Evolutionary conservation across 345 rosid genomes (phyloP), one percentile per base, ranked within the genome.

Genomic region (Brassica juncea): DNA sequence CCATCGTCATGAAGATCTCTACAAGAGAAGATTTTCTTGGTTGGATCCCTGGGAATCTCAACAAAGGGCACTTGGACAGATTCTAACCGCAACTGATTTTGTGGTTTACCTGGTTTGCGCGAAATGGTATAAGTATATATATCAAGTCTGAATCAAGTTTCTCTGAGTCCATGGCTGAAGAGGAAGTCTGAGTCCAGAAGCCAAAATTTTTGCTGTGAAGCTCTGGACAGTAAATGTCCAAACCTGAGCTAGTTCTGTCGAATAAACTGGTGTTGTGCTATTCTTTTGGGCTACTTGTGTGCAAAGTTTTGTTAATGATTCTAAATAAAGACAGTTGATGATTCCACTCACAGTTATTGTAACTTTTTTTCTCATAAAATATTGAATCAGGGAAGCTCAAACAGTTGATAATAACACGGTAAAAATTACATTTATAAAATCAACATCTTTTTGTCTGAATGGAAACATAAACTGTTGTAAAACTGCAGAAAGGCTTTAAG

Each of bases 81-180:
- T 42, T 42, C 52, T 42, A 6, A 34, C 7, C 37, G 37, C 37
- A 5, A 8, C 37, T 34, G 37, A 34, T 34, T 34, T 6, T 28
- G 31, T 28, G 31, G 31, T 28, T 28, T 28, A 28, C 31, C 31
- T 28, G 31, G 31, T 28, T 28, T 28, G 31, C 31, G 31, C 31
- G 31, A 28, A 28, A 28, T 95, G 97, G 97, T 95, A 95, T 30
- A 86, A 87, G 80, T 84, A 72, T 16, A 91, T 84, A 72, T 16
- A 91, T 89, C 6, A 84, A 88, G 82, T 86, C 89, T 9, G 91
- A 86, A 82, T 86, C 61, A 88, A 85, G 57, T 71, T 70, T 59
- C 76, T 75, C 64, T 3, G 80, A 76, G 72, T 66, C 77, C 14
- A 15, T 1, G 0, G 1, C 23, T 3, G 68, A 70, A 10, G 80